Evolutionary conservation across 2,329 filamentous ascomycete species (phyloP), one percentile per base, ranked within the genome.

Genomic region (Colletotrichum falcatum): DNA sequence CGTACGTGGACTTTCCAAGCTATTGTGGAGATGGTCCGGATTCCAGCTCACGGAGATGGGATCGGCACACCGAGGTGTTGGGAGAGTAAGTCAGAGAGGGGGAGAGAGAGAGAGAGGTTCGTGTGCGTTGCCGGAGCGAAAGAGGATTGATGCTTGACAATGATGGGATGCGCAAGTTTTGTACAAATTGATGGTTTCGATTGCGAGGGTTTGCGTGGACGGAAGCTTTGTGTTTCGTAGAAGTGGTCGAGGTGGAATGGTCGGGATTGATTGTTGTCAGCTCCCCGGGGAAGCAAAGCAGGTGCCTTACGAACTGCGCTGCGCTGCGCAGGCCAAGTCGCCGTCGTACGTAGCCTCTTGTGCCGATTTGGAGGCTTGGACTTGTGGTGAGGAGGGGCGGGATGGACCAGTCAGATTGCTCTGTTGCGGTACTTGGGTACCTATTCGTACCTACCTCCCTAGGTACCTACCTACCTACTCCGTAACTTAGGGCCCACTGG

Each of bases 281-380:
- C 64, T 71, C 53, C 53, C 55, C 54, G 63, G 63, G 67, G 66
- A 61, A 67, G 61, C 39, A 61, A 64, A 51, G n/a, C 20, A 64
- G 46, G 53, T 28, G 60, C 30, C 37, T 37, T 56, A 23, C 33
- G 53, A 37, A 39, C 14, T 33, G 53, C 53, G 53, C 49, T 48
- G 28, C n/a, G n/a, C n/a, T n/a, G n/a, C n/a, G n/a, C n/a, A n/a
- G 51, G 51, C 60, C 64, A 56, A 71, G 49, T 59, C 44, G 23
- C 46, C 56, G 69, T 71, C 69, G 69, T 71, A 71, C 69, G 65
- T 71, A 71, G 69, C 69, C 69, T 71, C 61, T 71, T 71, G 46
- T 65, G 51, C 65, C 69, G 65, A 70, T 55, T 61, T 70, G 44
- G 69, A 71, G 65, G 69, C 69, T 71, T 64, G 69, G 68, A 68